Conservation (phyloP, 768 basidiomycete species). For the Mycena polygramma region DNA sequence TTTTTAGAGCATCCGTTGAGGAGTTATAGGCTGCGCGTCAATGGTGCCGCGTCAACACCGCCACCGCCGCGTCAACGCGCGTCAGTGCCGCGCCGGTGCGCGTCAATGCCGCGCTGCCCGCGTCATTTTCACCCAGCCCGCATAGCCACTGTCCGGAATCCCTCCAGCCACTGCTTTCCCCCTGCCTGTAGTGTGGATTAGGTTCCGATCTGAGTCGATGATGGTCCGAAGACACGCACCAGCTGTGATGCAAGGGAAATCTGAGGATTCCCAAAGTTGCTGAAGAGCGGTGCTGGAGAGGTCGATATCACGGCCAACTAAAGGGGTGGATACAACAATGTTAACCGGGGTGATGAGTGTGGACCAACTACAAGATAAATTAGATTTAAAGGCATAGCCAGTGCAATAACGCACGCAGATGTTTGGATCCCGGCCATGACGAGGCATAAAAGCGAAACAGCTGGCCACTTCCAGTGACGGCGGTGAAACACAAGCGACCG, state of each 20-base stretch:
- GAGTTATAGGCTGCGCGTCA: too few relatives aligned
- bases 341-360: conserved; percentile 20
- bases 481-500: conserved; percentile 18
- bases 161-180: conserved; percentile 20
- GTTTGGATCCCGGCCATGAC: conserved; percentile 28
- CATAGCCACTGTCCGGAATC: conserved; percentile 26
- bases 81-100: too few relatives aligned
- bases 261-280: background rate
- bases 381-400: background rate
- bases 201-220: background rate
- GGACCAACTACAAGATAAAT: conserved; percentile 4
- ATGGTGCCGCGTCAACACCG: too few relatives aligned
- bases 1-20: too few relatives aligned
- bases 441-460: conserved; percentile 7
- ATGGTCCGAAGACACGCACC: background rate
- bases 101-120: too few relatives aligned
- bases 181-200: background rate
- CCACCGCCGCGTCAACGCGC: too few relatives aligned
- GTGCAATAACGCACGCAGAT: conserved; percentile 13
- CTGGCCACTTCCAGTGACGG: conserved; percentile 25
- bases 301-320: conserved; percentile 20
- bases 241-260: background rate
- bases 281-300: conserved; percentile 20
- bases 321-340: conserved; percentile 9
- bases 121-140: too few relatives aligned